A percentile compares a stretch with the other conserved stretches of the same genome.
Conservation (phyloP, 108 stramenopile species). For the Seminavis robusta region DNA sequence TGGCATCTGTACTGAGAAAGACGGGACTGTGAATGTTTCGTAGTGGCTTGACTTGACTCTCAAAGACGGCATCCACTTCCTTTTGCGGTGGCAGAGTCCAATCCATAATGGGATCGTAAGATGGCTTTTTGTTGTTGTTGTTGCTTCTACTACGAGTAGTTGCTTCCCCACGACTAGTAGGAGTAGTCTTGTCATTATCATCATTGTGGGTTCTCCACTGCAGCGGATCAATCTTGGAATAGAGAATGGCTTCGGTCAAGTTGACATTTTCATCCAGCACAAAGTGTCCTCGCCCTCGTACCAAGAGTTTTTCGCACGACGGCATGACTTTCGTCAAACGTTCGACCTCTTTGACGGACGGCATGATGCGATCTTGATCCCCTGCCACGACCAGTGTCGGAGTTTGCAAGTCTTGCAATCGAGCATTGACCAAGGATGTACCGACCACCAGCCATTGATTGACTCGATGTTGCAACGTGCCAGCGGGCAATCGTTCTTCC, state of each 20-base stretch:
- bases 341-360: constrained; percentile 59
- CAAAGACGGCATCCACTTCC: constrained; percentile 39
- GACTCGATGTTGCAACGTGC: constrained; percentile 60
- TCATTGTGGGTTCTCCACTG: constrained; percentile 1
- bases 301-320: constrained; percentile 54
- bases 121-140: constrained; percentile 19
- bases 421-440: constrained; percentile 39
- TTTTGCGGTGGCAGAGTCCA: constrained; percentile 67
- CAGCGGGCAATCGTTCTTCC: constrained; percentile 56
- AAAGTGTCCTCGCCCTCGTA: constrained; percentile 68
- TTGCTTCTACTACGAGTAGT: too few relatives aligned
- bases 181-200: not conserved
- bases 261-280: constrained; percentile 76
- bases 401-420: constrained; percentile 46
- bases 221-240: constrained; percentile 71
- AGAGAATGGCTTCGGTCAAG: constrained; percentile 80
- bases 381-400: constrained; percentile 78
- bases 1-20: constrained; percentile 73
- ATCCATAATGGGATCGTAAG: constrained; percentile 77
- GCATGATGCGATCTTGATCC: constrained; percentile 69
- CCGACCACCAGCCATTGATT: constrained; percentile 74
- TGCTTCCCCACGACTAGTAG: too few relatives aligned
- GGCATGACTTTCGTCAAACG: constrained; percentile 57
- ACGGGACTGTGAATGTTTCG: constrained; percentile 58
- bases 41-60: constrained; percentile 54